A percentile compares a stretch with the other conserved stretches of the same genome.
phyloP scores from a whole-genome alignment of 192 early-diverging fungal species.

The Dispira simplex region DNA sequence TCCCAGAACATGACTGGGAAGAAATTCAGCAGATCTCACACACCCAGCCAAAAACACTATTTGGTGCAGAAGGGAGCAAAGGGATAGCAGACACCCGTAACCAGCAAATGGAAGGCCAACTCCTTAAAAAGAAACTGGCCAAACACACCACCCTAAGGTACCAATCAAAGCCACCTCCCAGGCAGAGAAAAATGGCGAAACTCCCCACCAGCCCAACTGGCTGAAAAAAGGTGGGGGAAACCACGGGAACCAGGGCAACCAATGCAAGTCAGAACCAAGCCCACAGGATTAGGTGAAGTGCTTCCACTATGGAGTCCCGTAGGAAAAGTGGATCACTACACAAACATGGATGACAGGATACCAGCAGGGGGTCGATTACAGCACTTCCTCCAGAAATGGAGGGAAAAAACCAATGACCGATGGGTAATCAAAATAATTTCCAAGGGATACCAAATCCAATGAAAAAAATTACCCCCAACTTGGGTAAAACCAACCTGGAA shows the following conservation, averaged over 20 bases:
- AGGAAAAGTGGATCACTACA: too few species aligned
- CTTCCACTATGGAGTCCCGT: neutral
- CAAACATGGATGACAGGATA: too few species aligned
- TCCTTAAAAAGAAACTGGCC: too few species aligned
- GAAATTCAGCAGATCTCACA: too few species aligned
- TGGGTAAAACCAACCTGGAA: neutral
- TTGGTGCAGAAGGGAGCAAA: too few species aligned
- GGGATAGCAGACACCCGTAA: neutral
- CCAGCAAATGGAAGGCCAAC: neutral
- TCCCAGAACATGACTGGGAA: too few species aligned
- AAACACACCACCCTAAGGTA: too few species aligned
- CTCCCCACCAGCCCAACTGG: neutral
- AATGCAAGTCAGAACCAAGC: neutral
- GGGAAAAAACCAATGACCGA: neutral
- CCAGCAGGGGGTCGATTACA: neutral
- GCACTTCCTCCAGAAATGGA: neutral
- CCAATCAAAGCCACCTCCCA: too few species aligned
- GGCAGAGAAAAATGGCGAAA: neutral
- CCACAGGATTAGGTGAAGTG: neutral
- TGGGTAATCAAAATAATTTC: neutral
- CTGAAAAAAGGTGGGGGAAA: too few species aligned
- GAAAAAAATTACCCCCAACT: neutral
- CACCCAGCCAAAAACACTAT: too few species aligned
- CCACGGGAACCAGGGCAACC: neutral
- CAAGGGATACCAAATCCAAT: neutral